These are phyloP conservation scores for Ceratocystis eucalypticola DNA, from an alignment of 2,329 filamentous ascomycete species.

Conservation along the genomic window DNA sequence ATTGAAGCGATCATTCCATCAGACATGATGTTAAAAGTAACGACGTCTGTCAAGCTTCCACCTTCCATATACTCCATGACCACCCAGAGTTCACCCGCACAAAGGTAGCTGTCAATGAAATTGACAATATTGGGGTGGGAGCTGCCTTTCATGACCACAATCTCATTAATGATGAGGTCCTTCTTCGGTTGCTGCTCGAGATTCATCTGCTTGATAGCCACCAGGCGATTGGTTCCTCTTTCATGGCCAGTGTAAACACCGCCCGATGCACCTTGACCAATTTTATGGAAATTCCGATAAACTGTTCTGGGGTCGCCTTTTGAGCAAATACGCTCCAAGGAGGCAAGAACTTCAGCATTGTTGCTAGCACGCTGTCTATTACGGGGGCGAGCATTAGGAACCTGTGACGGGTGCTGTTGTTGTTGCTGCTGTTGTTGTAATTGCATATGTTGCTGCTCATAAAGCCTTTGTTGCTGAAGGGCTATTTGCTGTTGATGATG, in stretches of 20 bases:
- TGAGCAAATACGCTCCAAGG: conserved; percentile 79
- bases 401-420: conserved; percentile 25
- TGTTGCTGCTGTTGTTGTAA: conserved; percentile 26
- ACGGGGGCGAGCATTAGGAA: conserved; percentile 51
- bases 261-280: conserved; percentile 92
- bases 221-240: conserved; percentile 66
- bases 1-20: conserved; percentile 95
- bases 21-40: conserved; percentile 98
- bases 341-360: conserved; percentile 66
- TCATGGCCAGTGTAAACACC: conserved; percentile 91
- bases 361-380: conserved; percentile 68
- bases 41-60: conserved; percentile 91
- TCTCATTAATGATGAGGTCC: conserved; percentile 97
- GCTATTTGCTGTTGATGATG: conserved; percentile 21
- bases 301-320: conserved; percentile 78
- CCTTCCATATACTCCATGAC: conserved; percentile 99
- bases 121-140: conserved; percentile 98
- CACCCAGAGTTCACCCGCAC: conserved; percentile 86
- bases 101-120: conserved; percentile 93
- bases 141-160: conserved; percentile 97
- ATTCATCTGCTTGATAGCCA: conserved; percentile 99
- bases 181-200: conserved; percentile 97
- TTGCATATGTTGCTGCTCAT: conserved; percentile 27
- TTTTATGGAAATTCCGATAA: conserved; percentile 81
- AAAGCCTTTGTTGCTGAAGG: conserved; percentile 17